Base-by-base conservation (phyloP, 1,284 basidiomycete genomes). In the Chondrostereum purpureum region DNA sequence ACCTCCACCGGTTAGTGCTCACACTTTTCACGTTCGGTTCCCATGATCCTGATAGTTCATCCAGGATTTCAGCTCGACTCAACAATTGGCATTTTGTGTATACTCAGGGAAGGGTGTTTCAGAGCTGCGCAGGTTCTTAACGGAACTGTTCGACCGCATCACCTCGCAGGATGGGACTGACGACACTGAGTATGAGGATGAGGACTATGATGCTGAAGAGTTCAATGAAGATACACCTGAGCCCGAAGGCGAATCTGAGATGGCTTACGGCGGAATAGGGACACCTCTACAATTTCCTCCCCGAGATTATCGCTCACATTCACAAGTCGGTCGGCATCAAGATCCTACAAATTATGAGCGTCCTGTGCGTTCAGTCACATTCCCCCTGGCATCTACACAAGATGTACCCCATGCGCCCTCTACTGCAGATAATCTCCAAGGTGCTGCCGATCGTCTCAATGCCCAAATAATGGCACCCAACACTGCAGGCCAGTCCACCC, bases 11-110 rank as follows among this genome's bases (percentile, higher is more conserved):
- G 92, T 93, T 57, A 48, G 81, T 70, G n/a, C n/a, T n/a, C n/a
- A n/a, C n/a, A n/a, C n/a, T n/a, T n/a, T n/a, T n/a, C n/a, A n/a
- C n/a, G n/a, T n/a, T n/a, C n/a, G n/a, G n/a, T n/a, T n/a, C n/a
- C n/a, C n/a, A n/a, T n/a, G n/a, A n/a, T n/a, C n/a, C n/a, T n/a
- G n/a, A 8, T 2, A 8, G 14, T 45, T 23, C 20, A n/a, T 52
- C n/a, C n/a, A 94, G 89, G 91, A 93, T 47, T 99, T 97, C 63
- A 98, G 91, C 59, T 75, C 84, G 21, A 87, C 84, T 44, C 96
- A 99, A 63, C 82, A 92, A 41, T 73, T 80, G n/a, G 82, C 91
- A 2, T 99, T 99, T 61, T 99, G 96, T 63, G 96, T 99, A 10
- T 99, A 92, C 66, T 95, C 92, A 3, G 92, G 92, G 31, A 86